Base-by-base conservation (phyloP, 2,329 filamentous ascomycete genomes). In the Zopfia rhizophila region DNA sequence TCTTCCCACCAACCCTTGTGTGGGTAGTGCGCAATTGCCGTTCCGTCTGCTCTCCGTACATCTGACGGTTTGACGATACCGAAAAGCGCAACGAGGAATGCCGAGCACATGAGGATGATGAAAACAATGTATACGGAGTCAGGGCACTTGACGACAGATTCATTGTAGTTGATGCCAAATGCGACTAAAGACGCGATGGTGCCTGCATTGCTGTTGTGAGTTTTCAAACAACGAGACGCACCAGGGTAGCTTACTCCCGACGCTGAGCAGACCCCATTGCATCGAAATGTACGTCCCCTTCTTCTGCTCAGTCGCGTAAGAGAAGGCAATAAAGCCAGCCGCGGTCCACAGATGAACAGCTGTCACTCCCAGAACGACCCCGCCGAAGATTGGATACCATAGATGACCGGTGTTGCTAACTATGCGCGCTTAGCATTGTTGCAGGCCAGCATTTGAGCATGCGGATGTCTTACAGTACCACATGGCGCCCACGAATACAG, bases 131-230 rank as follows among this genome's bases (percentile, higher is more conserved):
- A 46, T 23, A 50, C 49, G 7, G 49, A 27, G 23, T 45, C 33
- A 3, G 49, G 49, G 6, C 48, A 42, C n/a, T 42, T 47, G 38
- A 42, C 38, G n/a, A 42, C 22, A 4, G 27, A 7, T 6, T 27
- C 38, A 23, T 53, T 53, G 45, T 49, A 49, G 24, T 53, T 53
- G 30, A 53, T 49, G 23, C 49, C 49, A 23, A 53, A 53, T 11
- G 39, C 40, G 17, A 53, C 45, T 3, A 53, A 13, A 11, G 49
- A 53, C 29, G 45, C 49, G 12, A 49, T 36, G 3, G 49, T 39
- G 29, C 39, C 48, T 48, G 17, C 13, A n/a, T 18, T 12, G 11
- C 11, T 18, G 23, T 40, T 17, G 14, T 42, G 7, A 42, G 22
- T 41, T n/a, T 8, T 8, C 16, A 22, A 13, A 31, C 7, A 13